Percentiles rank a stretch among this genome's conserved stretches.
These are phyloP conservation scores for Penicillium canariense DNA, from an alignment of 495 filamentous ascomycete species.

Conservation along the genomic window DNA sequence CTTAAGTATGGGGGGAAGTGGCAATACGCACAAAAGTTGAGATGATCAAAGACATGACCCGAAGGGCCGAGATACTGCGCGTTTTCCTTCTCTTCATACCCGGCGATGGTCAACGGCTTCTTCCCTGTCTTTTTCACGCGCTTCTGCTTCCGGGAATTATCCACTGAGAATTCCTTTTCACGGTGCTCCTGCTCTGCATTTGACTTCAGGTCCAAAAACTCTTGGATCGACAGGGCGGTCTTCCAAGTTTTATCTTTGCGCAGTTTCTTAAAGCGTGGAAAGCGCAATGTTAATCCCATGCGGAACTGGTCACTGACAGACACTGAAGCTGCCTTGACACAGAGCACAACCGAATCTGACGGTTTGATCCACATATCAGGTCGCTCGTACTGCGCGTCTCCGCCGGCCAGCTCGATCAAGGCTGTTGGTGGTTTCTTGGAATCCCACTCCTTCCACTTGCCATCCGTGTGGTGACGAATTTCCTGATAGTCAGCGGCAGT, in stretches of 20 bases:
- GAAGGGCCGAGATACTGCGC: conserved; percentile 55
- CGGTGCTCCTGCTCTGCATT: conserved; percentile 71
- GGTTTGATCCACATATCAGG: conserved; percentile 96
- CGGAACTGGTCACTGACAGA: conserved; percentile 72
- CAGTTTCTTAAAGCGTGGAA: conserved; percentile 85
- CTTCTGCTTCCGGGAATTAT: conserved; percentile 61
- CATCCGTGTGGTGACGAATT: conserved; percentile 79
- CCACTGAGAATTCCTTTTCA: conserved; percentile 78
- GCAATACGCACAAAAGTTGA: conserved; percentile 66
- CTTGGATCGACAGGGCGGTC: conserved; percentile 69
- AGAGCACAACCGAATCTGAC: conserved; percentile 79
- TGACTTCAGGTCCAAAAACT: conserved; percentile 69
- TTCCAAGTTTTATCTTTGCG: conserved; percentile 83
- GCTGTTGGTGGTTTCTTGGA: conserved; percentile 71
- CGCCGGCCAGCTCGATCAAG: conserved; percentile 80
- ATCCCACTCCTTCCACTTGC: conserved; percentile 90
- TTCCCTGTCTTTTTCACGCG: conserved; percentile 61
- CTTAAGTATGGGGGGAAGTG: not conserved
- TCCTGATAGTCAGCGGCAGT: conserved; percentile 79
- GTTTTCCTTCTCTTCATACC: conserved; percentile 53
- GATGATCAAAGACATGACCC: conserved; percentile 65
- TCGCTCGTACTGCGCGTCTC: conserved; percentile 67
- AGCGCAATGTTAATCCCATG: conserved; percentile 75
- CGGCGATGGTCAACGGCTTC: conserved; percentile 68
- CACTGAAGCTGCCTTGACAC: conserved; percentile 87